phyloP scores from a whole-genome alignment of 805 yeast species.

The Barnettozyma sucrosica region DNA sequence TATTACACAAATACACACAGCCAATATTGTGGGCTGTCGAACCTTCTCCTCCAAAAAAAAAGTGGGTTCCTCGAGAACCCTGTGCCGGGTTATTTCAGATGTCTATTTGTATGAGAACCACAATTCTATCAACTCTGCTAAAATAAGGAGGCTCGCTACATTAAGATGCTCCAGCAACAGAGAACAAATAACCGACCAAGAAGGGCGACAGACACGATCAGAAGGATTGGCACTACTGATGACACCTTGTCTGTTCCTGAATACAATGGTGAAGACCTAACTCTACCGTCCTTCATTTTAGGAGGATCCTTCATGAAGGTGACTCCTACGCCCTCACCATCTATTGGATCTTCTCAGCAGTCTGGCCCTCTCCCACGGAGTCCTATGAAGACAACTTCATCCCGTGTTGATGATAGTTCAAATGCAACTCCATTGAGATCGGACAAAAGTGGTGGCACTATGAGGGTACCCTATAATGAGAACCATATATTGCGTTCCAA shows the following conservation, averaged over 20 bases:
- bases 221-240: neutral
- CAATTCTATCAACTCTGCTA: neutral
- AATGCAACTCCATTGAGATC: neutral
- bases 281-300: neutral
- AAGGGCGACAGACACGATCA: neutral
- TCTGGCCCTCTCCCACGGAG: neutral
- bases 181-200: neutral
- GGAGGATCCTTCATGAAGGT: neutral
- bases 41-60: neutral
- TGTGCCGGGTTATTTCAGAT: neutral
- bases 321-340: neutral
- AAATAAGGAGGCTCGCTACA: neutral
- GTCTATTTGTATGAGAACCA: neutral
- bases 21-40: neutral
- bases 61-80: neutral
- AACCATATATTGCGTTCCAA: neutral
- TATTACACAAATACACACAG: neutral
- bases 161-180: neutral
- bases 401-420: neutral
- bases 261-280: neutral
- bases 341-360: neutral
- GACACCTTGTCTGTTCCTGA: neutral
- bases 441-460: neutral
- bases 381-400: neutral
- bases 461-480: conserved; percentile 4